Evolutionary conservation across 2,329 filamentous ascomycete genomes (phyloP), one percentile per base, ranked within the genome.

Genomic region (Aspergillus transmontanensis): DNA sequence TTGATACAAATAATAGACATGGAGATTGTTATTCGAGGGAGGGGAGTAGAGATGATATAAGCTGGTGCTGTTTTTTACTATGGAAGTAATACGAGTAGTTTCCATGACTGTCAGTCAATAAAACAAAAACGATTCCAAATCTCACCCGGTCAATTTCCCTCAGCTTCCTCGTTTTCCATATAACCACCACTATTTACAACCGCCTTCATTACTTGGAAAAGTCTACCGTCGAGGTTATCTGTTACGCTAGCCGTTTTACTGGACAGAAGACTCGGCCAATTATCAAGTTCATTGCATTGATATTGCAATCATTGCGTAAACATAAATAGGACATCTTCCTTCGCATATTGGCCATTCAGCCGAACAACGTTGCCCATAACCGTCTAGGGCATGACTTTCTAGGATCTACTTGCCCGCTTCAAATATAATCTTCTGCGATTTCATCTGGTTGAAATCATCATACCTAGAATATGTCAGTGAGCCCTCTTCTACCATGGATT

Each of bases 391-490:
- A n/a, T 19, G 16, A 41, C 39, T 10, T 10, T 30, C 36, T 3
- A n/a, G 5, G 16, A 21, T 9, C 66, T 65, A 63, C 39, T 70
- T 69, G 1, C 64, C 62, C 3, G 73, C 76, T 66, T 83, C 84
- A 70, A 92, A 92, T 12, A 91, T 83, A 11, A 92, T 86, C 80
- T 92, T 91, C 69, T 91, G 88, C 12, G 83, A 87, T 75, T 87
- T 85, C 85, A 89, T 90, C 67, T 87, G 83, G 72, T 92, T 86
- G 72, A 92, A 92, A 36, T 90, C 80, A 3, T 88, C 84, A 70
- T 91, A 92, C 51, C 87, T 73, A 28, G 5, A 6, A 43, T n/a
- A 3, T 14, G 16, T 16, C 19, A 51, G 32, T 56, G 12, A 32
- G 10, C 10, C 14, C 19, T 32, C 28, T 4, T 6, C 34, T 1